Evolutionary conservation across 2,329 filamentous ascomycete species (phyloP).

Genomic region (Fusarium setosum): DNA sequence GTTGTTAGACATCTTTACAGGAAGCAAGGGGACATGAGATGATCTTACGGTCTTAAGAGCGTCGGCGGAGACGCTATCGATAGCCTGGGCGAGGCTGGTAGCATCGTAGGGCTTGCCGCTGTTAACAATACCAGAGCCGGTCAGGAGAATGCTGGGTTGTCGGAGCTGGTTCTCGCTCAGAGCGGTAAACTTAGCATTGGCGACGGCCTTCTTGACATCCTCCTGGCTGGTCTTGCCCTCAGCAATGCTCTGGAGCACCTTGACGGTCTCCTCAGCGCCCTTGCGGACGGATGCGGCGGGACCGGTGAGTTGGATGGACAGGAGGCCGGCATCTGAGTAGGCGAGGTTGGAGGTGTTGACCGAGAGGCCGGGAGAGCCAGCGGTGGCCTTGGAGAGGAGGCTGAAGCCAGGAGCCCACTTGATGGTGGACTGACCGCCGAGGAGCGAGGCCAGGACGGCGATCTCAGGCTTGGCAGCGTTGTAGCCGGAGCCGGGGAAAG

Average conservation of each 20-base stretch:
- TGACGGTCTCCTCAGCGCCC: conserved; percentile 81
- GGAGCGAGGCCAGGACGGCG: conserved; percentile 85
- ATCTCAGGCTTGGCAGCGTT: conserved; percentile 89
- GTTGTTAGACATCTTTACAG: conserved; percentile 39
- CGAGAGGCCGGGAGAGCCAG: conserved; percentile 72
- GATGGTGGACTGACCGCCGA: conserved; percentile 90
- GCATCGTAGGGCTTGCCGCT: conserved; percentile 87
- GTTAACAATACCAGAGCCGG: conserved; percentile 85
- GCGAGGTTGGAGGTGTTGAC: conserved; percentile 81
- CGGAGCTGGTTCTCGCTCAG: conserved; percentile 85
- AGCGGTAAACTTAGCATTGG: conserved; percentile 92
- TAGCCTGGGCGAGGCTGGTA: conserved; percentile 79
- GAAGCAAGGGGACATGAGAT: conserved; percentile 31
- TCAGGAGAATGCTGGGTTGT: conserved; percentile 81
- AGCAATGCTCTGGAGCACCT: conserved; percentile 84
- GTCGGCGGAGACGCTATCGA: conserved; percentile 85
- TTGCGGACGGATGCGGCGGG: conserved; percentile 77
- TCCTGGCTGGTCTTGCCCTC: conserved; percentile 82
- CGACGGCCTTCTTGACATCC: conserved; percentile 90
- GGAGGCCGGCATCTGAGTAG: conserved; percentile 94
- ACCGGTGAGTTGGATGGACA: conserved; percentile 85
- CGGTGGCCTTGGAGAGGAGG: conserved; percentile 82
- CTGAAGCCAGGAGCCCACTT: conserved; percentile 98
- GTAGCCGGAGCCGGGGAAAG: conserved; percentile 90
- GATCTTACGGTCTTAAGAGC: conserved; percentile 84